A percentile compares a stretch with the other conserved stretches of the same genome.
Evolutionary conservation across 2,329 filamentous ascomycete species (phyloP).

Genomic region (Pestalotiopsis sp.): DNA sequence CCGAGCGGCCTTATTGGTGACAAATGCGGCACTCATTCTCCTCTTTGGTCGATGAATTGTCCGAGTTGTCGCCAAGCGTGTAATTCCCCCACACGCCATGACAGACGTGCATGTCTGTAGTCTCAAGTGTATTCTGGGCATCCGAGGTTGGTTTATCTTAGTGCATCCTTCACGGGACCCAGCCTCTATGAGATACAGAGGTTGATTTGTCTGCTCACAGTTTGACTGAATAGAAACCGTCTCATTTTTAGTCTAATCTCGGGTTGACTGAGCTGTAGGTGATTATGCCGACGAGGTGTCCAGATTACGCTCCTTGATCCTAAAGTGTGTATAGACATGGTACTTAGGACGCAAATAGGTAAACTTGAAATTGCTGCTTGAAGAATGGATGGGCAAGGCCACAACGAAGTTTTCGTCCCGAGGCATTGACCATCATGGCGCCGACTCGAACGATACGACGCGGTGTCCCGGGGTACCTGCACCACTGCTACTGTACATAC

Average conservation of each 20-base stretch:
- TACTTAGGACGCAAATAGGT: too few relatives aligned
- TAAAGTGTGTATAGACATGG: too few relatives aligned
- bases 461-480: background rate
- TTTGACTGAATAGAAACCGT: too few relatives aligned
- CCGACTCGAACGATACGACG: background rate
- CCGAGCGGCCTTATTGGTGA: background rate
- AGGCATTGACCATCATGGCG: background rate
- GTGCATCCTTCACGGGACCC: background rate
- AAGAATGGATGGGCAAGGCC: background rate
- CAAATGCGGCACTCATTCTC: background rate
- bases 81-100: background rate
- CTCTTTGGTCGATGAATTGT: background rate
- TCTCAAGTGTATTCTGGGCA: background rate
- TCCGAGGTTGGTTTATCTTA: background rate
- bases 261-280: too few relatives aligned
- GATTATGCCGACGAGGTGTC: too few relatives aligned
- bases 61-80: background rate
- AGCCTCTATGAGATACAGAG: background rate
- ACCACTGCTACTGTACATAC: background rate
- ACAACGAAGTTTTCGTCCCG: background rate
- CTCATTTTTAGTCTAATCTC: too few relatives aligned
- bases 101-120: background rate
- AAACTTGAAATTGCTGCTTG: background rate
- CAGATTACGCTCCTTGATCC: too few relatives aligned
- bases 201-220: too few relatives aligned